phyloP scores from a whole-genome alignment of 495 filamentous ascomycete genomes.

The Lichina pygmaea region DNA sequence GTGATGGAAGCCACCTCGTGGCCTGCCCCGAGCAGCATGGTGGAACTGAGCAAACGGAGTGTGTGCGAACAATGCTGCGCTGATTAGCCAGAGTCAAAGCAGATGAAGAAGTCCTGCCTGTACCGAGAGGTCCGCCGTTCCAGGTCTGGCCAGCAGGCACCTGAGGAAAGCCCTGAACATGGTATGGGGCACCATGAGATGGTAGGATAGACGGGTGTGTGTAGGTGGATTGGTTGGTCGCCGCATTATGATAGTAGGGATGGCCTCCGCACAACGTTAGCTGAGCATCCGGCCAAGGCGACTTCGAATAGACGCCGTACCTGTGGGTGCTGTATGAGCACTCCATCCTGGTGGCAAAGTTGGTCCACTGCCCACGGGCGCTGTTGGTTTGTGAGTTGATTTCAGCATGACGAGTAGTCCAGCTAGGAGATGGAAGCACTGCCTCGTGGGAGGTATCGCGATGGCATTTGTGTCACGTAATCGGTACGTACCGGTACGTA shows the following conservation, averaged over 20 bases:
- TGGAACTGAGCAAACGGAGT: not conserved
- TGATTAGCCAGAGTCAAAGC: too few relatives aligned
- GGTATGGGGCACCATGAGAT: too few relatives aligned
- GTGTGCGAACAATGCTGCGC: not conserved
- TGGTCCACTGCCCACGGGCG: constrained; percentile 4
- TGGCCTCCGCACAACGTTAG: constrained; percentile 26
- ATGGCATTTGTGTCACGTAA: too few relatives aligned
- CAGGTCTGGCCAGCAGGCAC: too few relatives aligned
- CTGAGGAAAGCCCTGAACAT: too few relatives aligned
- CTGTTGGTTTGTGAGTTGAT: constrained; percentile 24
- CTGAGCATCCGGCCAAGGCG: not conserved
- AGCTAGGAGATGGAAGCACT: too few relatives aligned
- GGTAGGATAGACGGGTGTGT: constrained; percentile 23
- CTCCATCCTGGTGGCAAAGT: constrained; percentile 67
- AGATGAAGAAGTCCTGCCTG: too few relatives aligned
- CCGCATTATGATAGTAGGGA: constrained; percentile 68
- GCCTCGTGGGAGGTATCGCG: too few relatives aligned
- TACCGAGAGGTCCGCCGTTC: too few relatives aligned
- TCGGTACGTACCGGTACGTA: too few relatives aligned
- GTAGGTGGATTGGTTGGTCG: constrained; percentile 73
- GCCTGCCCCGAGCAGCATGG: constrained; percentile 13
- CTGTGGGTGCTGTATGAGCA: constrained; percentile 74
- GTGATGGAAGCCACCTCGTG: constrained; percentile 23
- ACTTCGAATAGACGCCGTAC: constrained; percentile 9
- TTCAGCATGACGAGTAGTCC: constrained; percentile 16